Evolutionary conservation across 495 filamentous ascomycete species (phyloP), one percentile per base, ranked within the genome.

Genomic region (Xylaria acuta): DNA sequence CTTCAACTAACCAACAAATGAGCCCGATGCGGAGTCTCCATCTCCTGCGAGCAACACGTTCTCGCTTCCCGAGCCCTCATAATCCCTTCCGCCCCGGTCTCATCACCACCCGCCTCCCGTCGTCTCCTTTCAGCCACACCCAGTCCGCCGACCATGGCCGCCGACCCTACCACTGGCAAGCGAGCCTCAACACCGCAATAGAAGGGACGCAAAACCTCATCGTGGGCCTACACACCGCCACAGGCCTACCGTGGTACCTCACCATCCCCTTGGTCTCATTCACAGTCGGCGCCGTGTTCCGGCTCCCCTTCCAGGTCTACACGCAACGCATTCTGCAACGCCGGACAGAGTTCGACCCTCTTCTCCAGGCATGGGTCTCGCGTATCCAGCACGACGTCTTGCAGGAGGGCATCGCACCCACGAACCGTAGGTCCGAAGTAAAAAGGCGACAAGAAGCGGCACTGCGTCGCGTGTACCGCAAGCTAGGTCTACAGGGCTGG

Each of bases 251-350:
- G 72, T 97, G 94, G 94, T 89, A 80, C 60, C 75, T 88, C 11
- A 86, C 89, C 34, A 88, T 97, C 66, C 94, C 94, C 0, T 83
- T 92, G 67, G 84, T 92, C 1, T 92, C 93, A 1, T 66, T 94
- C 3, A 47, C 88, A 59, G 81, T 95, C 62, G 90, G 90, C 67
- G 82, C 86, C 40, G 64, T 83, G 41, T 76, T 91, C 74, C 88
- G 89, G 53, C 75, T 91, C 4, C 92, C 92, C 0, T 71, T 92
- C 3, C 80, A 86, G 25, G 73, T 89, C 51, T 93, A 89, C 78
- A 80, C 82, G 67, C 84, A 80, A 68, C 71, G 70, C 70, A 76
- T 84, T 66, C 27, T 76, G 73, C 74, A 84, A 73, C 82, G 83
- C 75, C 84, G 83, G 36, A 41, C 79, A 59, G 76, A 81, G 18